Evolutionary conservation across 352 stramenopile genomes (phyloP), one percentile per base, ranked within the genome.

Genomic region (Peronospora farinosa): DNA sequence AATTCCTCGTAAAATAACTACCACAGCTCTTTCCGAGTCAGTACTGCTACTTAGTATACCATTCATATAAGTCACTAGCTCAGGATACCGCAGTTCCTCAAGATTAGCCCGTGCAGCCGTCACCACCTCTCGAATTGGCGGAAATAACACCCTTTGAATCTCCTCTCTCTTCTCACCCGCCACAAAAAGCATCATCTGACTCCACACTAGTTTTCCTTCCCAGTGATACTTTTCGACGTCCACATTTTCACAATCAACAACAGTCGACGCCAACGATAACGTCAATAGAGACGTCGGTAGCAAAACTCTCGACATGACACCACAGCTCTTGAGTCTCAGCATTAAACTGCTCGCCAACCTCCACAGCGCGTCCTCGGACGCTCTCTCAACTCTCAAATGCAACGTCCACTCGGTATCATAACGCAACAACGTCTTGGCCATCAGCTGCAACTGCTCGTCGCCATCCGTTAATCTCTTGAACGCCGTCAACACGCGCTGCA

Each of bases 1-100:
- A 30, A 90, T 83, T 9, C 79, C 79, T 40, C 79, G 63, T 32
- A 90, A 47, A 31, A 90, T 77, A 37, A 88, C 60, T 6, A 86
- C 75, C 7, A 75, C 48, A 2, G 63, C 51, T n/a, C 42, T 51
- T 13, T 48, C 49, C 0, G 50, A 41, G 28, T 40, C 38, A 11
- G 27, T 15, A 17, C 63, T 67, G 7, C 64, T 40, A 19, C 39
- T 32, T 13, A 89, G 15, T 50, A 84, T 67, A 5, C 57, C 48
- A 12, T 74, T 57, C 2, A 85, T 64, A 46, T 79, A 23, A 11
- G 49, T 27, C 0, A 65, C 33, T 2, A 86, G 44, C 1, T 48
- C 36, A 11, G 73, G 72, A 37, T 81, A 64, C 4, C 40, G 60
- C 2, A 84, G 40, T 5, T 27, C 15, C 17, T n/a, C 7, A 33